These are phyloP conservation scores for Nitzschia sp. DNA, from an alignment of 108 stramenopile species.

Conservation along the genomic window DNA sequence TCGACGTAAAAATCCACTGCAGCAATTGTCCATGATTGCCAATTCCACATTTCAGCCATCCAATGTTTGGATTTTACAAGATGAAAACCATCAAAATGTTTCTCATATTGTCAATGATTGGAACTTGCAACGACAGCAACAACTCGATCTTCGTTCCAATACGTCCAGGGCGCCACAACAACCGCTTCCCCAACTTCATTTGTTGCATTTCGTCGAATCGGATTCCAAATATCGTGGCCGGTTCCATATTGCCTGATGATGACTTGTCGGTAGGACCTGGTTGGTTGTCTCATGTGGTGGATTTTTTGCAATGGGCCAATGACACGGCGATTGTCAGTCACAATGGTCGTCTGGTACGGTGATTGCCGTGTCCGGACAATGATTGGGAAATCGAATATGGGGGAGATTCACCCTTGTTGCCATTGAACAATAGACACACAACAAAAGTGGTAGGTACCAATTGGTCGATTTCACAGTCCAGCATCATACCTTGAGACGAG, in stretches of 20 bases:
- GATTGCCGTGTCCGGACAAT: too few species aligned
- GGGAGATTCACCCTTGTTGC: too few species aligned
- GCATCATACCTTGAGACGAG: slow-evolving; percentile 10
- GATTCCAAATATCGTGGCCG: slow-evolving; percentile 11
- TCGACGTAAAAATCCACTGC: background rate
- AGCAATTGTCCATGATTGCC: slow-evolving; percentile 13
- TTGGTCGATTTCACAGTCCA: slow-evolving; percentile 18
- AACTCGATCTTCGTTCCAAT: too few species aligned
- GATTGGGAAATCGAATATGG: too few species aligned
- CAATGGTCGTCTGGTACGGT: too few species aligned
- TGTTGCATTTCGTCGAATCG: background rate
- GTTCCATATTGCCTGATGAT: slow-evolving; percentile 15
- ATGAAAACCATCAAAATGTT: background rate
- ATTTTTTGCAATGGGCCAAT: background rate
- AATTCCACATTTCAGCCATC: background rate
- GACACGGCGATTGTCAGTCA: slow-evolving; percentile 3
- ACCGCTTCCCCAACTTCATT: background rate
- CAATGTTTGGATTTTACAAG: background rate
- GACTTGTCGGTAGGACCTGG: slow-evolving; percentile 5
- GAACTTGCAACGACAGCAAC: too few species aligned
- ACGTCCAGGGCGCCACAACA: background rate
- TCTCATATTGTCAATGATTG: too few species aligned
- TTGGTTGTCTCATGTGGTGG: slow-evolving; percentile 2
- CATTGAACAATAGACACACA: too few species aligned
- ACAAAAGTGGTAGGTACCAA: too few species aligned